Evolutionary conservation across 495 filamentous ascomycete species (phyloP), one percentile per base, ranked within the genome.

Genomic region (Elaphomyces granulatus): DNA sequence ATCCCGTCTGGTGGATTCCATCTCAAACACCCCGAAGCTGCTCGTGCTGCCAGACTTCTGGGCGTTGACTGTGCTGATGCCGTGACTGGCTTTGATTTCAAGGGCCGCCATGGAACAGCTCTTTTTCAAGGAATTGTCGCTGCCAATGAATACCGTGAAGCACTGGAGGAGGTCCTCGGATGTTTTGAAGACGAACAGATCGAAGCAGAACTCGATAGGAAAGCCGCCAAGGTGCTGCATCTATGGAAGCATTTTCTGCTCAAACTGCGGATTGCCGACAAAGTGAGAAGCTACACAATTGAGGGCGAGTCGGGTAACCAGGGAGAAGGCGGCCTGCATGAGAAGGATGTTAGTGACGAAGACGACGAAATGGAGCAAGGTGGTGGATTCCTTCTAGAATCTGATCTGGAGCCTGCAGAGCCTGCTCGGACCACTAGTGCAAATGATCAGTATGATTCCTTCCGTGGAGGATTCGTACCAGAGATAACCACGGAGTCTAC

Each of bases 21-120:
- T 53, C 64, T 87, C 37, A 61, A 54, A 34, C 70, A 80, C 48
- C 67, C 75, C 18, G 67, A 78, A 23, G 78, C 82, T n/a, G 63
- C 70, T 3, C 69, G 69, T 28, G 87, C 87, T 1, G 85, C 85
- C 15, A 74, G 69, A 38, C 63, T 92, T 6, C 51, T 95, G 2
- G 81, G 83, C 0, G 66, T 96, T 23, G 88, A 96, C 58, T 92
- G 79, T 47, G 83, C 83, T 20, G 81, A 84, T 32, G 90, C 92
- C 12, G 75, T 99, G 9, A 90, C 81, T 1, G 87, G 87, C 0
- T 98, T 96, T 52, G 66, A 80, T 20, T 95, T 94, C 53, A 77
- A 70, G 54, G 83, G 84, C 10, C 70, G 84, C 4, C 73, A 79
- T 37, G 87, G 85, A 7, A 94, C 83, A 3, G 83, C 88, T 8